Evolutionary conservation across 129 eudicot genomes (phyloP), one percentile per base, ranked within the genome.

Genomic region (Pseudognaphalium luteoalbum): DNA sequence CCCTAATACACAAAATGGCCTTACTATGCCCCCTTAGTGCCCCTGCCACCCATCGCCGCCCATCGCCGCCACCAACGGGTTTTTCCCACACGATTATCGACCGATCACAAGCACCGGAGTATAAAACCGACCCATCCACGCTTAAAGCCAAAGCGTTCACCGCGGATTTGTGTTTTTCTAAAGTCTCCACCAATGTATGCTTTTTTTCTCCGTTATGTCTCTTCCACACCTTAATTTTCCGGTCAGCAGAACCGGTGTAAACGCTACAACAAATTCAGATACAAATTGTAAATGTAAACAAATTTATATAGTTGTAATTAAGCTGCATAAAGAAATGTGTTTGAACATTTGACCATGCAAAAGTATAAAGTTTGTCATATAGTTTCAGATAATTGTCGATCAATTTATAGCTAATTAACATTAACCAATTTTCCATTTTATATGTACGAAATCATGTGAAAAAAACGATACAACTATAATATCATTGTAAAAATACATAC

Each of bases 71-170:
- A 0, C 33, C 82, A 4, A 50, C 78, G 8, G 42, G 79, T 35
- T 78, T 91, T 42, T 88, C 96, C 98, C 98, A 94, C 52, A 94
- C 98, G 3, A 94, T 75, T 22, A 94, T 84, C 50, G 97, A 94
- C 76, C 97, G 73, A 66, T 94, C 98, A 71, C 97, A 94, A 0
- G 96, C 98, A 47, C 98, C 98, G 0, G 98, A 94, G 42, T 90
- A 94, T 19, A 94, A 50, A 7, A 94, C 80, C 16, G 81, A 80
- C 35, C 90, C 97, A 63, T 88, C 96, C 2, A 56, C 50, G 76
- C 91, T 91, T n/a, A 94, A 68, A 0, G 88, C 96, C 72, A 94
- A 68, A 2, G 98, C 97, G 44, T 94, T 94, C 19, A 94, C 97
- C 0, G 93, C 84, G 1, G 97, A 91, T 34, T 86, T 91, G 68